Evolutionary conservation across 75 land plant species (phyloP), one percentile per base, ranked within the genome.

Genomic region (Pseudotsuga menziesii): DNA sequence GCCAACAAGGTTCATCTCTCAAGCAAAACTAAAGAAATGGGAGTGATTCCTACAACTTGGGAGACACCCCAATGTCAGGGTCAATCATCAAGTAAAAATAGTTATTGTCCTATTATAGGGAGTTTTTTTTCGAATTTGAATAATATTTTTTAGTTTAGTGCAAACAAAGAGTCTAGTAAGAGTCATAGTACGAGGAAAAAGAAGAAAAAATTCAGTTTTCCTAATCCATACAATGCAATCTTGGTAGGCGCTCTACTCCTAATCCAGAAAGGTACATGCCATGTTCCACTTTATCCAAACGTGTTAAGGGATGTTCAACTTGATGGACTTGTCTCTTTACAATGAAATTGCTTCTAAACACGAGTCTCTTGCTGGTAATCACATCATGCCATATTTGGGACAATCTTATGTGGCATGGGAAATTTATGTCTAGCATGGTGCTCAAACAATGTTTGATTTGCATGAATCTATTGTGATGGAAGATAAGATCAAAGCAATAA

Each of bases 321-420:
- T 97, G 15, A 90, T 92, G 97, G 97, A 92, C 72, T 80, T 86
- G 54, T 96, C 99, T 52, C 94, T 94, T 41, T 89, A 84, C 71
- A 56, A 64, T 39, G 91, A 87, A 76, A 76, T 17, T 66, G 16
- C 81, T 67, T 76, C 63, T 26, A 64, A 55, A 72, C 69, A 76
- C n/a, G 58, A 20, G 67, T 11, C n/a, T 27, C n/a, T 26, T 52
- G 15, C 57, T 67, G 57, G 4, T 39, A n/a, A 16, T 19, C 41
- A 78, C 19, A 55, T 57, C 57, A 55, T 78, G 35, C 22, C 22
- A 27, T n/a, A 41, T 58, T 79, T 82, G 5, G 78, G 83, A 66
- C 83, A 82, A 77, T 64, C 77, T 74, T 89, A 86, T 67, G 54
- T 6, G 0, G 0, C 5, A 0, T 41, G 44, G 44, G 44, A 79